Conservation (phyloP, 2,329 filamentous ascomycete species). For the Orbilia quercus region DNA sequence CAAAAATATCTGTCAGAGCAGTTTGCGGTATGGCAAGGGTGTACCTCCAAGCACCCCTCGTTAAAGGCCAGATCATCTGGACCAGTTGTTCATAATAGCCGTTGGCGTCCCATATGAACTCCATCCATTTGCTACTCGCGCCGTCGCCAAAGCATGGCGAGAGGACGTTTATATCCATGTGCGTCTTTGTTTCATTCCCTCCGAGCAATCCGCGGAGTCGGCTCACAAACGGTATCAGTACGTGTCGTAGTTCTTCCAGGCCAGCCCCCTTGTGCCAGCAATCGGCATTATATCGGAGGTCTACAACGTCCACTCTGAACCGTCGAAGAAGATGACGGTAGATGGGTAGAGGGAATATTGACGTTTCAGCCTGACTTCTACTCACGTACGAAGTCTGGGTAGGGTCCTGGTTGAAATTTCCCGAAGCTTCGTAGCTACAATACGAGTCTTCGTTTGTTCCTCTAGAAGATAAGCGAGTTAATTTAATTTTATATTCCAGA, state of each 20-base stretch:
- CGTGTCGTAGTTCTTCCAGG: constrained; percentile 24
- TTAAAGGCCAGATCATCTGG: constrained; percentile 40
- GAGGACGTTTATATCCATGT: constrained; percentile 40
- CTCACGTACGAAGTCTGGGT: constrained; percentile 18
- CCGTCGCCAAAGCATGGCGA: constrained; percentile 21
- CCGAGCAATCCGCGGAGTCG: constrained; percentile 26
- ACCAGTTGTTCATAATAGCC: constrained; percentile 31
- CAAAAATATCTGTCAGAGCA: background rate
- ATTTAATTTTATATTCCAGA: background rate
- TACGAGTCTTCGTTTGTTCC: constrained; percentile 22
- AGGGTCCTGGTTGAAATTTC: constrained; percentile 31
- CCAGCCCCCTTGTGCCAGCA: constrained; percentile 13
- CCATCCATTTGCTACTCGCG: background rate
- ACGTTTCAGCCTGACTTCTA: constrained; percentile 21
- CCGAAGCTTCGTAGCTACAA: constrained; percentile 27
- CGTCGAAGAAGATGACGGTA: constrained; percentile 33
- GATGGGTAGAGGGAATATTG: constrained; percentile 33
- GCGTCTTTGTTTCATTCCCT: constrained; percentile 15
- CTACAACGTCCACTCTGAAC: constrained; percentile 42
- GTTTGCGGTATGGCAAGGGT: constrained; percentile 11
- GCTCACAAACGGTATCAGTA: constrained; percentile 27
- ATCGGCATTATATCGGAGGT: constrained; percentile 16
- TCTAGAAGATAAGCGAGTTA: background rate
- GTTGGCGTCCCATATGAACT: constrained; percentile 18
- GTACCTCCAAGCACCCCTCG: constrained; percentile 17